phyloP scores from a whole-genome alignment of 2,329 filamentous ascomycete genomes.

The Botrytis fabae region DNA sequence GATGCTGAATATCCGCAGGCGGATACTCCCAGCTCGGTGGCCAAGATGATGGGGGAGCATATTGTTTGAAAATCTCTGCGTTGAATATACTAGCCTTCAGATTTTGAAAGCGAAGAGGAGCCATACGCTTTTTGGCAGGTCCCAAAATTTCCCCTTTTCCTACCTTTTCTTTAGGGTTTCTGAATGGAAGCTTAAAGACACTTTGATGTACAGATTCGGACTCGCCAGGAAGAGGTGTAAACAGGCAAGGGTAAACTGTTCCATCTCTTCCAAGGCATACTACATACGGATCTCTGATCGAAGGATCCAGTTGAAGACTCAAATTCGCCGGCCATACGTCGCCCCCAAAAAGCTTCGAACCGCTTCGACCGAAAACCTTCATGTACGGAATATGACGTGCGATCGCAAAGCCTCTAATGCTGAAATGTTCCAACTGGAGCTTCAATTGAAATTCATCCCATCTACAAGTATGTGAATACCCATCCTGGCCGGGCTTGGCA shows the following conservation, averaged over 20 bases:
- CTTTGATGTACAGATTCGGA: neutral
- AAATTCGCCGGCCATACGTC: neutral
- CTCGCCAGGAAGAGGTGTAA: neutral
- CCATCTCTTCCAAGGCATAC: conserved; percentile 6
- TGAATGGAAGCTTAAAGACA: neutral
- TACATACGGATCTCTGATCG: conserved; percentile 15
- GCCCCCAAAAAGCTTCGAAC: neutral
- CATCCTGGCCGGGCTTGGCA: neutral
- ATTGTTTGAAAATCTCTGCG: neutral
- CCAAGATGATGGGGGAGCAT: neutral
- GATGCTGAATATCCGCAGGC: conserved; percentile 19
- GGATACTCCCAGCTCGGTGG: conserved; percentile 18
- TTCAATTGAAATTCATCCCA: conserved; percentile 9
- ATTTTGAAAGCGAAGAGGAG: neutral
- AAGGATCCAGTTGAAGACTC: neutral
- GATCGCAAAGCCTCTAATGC: conserved; percentile 17
- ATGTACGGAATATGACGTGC: conserved; percentile 16
- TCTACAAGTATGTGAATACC: neutral
- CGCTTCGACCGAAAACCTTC: neutral
- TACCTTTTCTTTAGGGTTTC: neutral
- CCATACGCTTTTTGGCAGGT: neutral
- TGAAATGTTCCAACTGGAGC: neutral
- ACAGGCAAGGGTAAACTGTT: conserved; percentile 2
- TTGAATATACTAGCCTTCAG: conserved; percentile 10
- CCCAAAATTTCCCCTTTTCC: neutral